phyloP scores from a whole-genome alignment of 2,329 filamentous ascomycete species.

The Byssoonygena ceratinophila region DNA sequence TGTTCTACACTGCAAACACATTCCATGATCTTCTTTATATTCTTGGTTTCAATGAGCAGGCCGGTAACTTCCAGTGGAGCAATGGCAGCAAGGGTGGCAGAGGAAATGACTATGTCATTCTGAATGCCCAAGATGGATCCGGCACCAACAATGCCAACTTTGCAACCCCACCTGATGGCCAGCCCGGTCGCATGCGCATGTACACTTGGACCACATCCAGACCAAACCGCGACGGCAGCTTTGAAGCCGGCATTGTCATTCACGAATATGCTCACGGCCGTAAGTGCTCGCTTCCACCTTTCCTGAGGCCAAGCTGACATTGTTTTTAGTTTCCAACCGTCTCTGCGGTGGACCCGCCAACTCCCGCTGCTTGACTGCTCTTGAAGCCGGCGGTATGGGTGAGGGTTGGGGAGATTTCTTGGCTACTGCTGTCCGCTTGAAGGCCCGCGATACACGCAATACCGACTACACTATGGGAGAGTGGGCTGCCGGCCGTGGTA shows the following conservation, averaged over 20 bases:
- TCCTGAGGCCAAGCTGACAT: not conserved
- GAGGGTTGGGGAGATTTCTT: constrained; percentile 16
- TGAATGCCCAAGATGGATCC: constrained; percentile 16
- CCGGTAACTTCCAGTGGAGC: constrained; percentile 15
- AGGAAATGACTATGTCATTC: constrained; percentile 14
- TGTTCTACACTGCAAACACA: constrained; percentile 15
- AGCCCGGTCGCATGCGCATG: constrained; percentile 16
- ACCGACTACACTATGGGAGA: constrained; percentile 15
- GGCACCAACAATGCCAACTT: constrained; percentile 16
- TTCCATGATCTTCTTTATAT: constrained; percentile 14
- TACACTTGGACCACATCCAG: constrained; percentile 15
- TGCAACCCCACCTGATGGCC: constrained; percentile 15
- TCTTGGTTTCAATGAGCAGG: constrained; percentile 14
- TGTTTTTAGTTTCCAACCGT: constrained; percentile 15
- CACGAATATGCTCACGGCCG: constrained; percentile 16
- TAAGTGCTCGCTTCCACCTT: constrained; percentile 7
- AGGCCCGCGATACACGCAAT: constrained; percentile 11
- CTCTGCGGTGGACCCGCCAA: constrained; percentile 15
- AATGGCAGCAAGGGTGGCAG: constrained; percentile 13
- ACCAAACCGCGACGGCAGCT: constrained; percentile 14
- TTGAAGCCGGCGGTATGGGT: constrained; percentile 17
- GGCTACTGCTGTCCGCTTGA: constrained; percentile 13
- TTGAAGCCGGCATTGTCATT: constrained; percentile 16
- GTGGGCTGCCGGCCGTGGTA: constrained; percentile 14
- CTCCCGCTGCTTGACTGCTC: constrained; percentile 12